These are phyloP conservation scores for Pascua sp. DNA, from an alignment of 1,284 basidiomycete species.

Conservation along the genomic window DNA sequence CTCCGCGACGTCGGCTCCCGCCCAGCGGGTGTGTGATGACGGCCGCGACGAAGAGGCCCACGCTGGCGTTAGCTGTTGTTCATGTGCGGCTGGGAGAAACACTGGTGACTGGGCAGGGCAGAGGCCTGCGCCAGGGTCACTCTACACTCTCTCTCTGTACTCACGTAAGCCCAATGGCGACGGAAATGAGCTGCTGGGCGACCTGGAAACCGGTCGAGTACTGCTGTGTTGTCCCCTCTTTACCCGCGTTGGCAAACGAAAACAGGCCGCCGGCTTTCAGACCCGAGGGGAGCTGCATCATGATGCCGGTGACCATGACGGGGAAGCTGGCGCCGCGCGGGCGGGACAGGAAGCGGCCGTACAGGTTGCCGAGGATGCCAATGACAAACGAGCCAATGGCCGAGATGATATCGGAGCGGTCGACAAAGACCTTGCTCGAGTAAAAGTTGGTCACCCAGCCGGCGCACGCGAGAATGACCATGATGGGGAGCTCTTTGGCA, in stretches of 20 bases:
- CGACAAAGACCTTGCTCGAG: slow-evolving; percentile 61
- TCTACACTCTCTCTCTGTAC: too few species aligned
- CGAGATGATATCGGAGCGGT: slow-evolving; percentile 69
- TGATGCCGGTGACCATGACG: slow-evolving; percentile 61
- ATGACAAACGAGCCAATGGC: slow-evolving; percentile 76
- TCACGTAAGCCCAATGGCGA: slow-evolving; percentile 52
- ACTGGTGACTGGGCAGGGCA: too few species aligned
- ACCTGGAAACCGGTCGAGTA: slow-evolving; percentile 51
- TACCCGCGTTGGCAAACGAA: slow-evolving; percentile 44
- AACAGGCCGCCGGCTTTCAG: slow-evolving; percentile 61
- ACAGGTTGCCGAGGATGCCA: slow-evolving; percentile 76
- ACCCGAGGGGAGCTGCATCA: slow-evolving; percentile 83
- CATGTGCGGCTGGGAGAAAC: too few species aligned
- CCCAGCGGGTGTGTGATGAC: slow-evolving; percentile 54
- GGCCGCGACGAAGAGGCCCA: slow-evolving; percentile 61
- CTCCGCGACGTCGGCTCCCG: slow-evolving; percentile 48
- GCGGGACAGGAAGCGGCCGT: slow-evolving; percentile 60
- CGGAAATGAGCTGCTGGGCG: slow-evolving; percentile 50
- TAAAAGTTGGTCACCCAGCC: slow-evolving; percentile 78
- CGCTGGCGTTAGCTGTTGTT: slow-evolving; percentile 52
- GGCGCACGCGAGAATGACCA: slow-evolving; percentile 67
- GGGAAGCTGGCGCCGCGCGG: slow-evolving; percentile 42
- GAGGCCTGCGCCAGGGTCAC: too few species aligned
- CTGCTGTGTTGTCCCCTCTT: slow-evolving; percentile 36
- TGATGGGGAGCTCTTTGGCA: slow-evolving; percentile 62